Conservation (phyloP, 345 rosid genomes). For the Populus simonii region DNA sequence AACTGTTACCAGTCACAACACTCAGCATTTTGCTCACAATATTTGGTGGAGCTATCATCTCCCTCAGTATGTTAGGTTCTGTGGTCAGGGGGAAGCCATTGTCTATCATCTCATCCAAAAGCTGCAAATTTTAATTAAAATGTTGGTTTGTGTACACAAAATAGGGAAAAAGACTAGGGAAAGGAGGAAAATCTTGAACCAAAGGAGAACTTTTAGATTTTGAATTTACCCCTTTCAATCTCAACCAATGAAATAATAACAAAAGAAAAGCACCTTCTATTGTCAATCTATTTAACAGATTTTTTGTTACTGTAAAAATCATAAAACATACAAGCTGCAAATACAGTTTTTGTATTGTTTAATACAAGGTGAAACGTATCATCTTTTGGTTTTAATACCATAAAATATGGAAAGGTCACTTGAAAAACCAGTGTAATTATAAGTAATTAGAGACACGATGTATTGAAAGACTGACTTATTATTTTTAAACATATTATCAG, state of each 20-base stretch:
- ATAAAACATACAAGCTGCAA: not conserved
- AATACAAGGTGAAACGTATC: not conserved
- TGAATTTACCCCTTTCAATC: not conserved
- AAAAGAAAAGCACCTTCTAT: not conserved
- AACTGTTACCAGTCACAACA: slow-evolving; percentile 88
- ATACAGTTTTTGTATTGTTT: not conserved
- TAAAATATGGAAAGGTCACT: not conserved
- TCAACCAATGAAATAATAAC: not conserved
- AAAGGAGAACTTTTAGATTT: not conserved
- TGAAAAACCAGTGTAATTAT: not conserved
- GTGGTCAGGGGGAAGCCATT: slow-evolving; percentile 97
- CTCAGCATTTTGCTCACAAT: slow-evolving; percentile 87
- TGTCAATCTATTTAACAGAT: not conserved
- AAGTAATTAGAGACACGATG: not conserved
- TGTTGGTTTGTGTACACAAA: not conserved
- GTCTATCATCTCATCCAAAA: slow-evolving; percentile 97
- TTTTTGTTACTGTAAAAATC: not conserved
- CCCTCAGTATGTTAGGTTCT: slow-evolving; percentile 82
- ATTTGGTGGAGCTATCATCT: slow-evolving; percentile 95
- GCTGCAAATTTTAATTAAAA: slow-evolving; percentile 47
- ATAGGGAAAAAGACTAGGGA: not conserved
- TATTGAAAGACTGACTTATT: not conserved
- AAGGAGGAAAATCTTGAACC: not conserved
- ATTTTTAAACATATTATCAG: not conserved
- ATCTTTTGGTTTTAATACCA: not conserved